Conservation (phyloP, 805 yeast genomes). For the Tetrapisispora pingtungensis region DNA sequence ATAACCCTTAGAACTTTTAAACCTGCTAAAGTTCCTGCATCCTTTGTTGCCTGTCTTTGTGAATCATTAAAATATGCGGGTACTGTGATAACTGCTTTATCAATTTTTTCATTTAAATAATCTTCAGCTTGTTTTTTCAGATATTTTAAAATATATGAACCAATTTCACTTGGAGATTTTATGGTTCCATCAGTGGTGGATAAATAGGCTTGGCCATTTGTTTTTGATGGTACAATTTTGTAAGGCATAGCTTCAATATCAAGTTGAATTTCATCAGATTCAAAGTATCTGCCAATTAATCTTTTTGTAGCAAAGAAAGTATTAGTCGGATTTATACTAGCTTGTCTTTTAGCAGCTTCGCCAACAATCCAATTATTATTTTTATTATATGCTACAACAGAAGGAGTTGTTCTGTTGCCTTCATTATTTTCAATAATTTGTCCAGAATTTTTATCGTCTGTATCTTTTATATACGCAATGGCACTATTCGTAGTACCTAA, state of each 20-base stretch:
- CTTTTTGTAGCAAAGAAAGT: constrained; percentile 78
- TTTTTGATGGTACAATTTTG: constrained; percentile 41
- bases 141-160: constrained; percentile 53
- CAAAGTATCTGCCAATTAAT: constrained; percentile 62
- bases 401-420: constrained; percentile 72
- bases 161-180: constrained; percentile 60
- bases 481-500: constrained; percentile 83
- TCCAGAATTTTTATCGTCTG: constrained; percentile 49
- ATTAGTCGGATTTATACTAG: constrained; percentile 62
- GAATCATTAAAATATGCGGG: constrained; percentile 80
- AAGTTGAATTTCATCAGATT: constrained; percentile 59
- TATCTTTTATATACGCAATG: constrained; percentile 43
- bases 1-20: constrained; percentile 64
- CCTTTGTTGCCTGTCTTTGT: constrained; percentile 76
- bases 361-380: constrained; percentile 44
- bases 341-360: constrained; percentile 66
- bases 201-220: constrained; percentile 65
- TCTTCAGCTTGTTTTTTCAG: constrained; percentile 59
- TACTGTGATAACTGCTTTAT: constrained; percentile 73
- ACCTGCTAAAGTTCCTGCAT: constrained; percentile 69
- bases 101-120: constrained; percentile 41
- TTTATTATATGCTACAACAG: constrained; percentile 58
- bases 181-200: constrained; percentile 31
- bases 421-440: constrained; percentile 62
- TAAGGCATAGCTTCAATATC: constrained; percentile 58